Conservation (phyloP, 768 basidiomycete species). For the Mycena vulgaris region DNA sequence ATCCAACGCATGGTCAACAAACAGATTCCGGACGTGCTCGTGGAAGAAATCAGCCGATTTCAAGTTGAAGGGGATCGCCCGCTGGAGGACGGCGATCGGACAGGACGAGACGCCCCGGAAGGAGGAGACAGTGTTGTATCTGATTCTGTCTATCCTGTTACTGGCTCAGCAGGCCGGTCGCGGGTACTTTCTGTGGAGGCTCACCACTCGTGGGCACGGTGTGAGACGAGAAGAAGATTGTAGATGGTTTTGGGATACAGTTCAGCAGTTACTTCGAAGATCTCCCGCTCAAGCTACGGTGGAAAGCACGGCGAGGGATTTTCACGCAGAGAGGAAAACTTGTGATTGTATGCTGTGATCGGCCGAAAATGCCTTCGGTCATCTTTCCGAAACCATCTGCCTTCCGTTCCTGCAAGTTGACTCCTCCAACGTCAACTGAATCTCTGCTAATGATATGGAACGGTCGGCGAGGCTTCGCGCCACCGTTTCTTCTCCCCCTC, state of each 20-base stretch:
- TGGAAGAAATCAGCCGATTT: neutral
- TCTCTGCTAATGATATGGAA: no score
- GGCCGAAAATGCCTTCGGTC: no score
- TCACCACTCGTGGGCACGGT: neutral
- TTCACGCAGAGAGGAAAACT: no score
- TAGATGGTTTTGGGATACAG: neutral
- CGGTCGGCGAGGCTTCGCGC: no score
- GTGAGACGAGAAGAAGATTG: neutral
- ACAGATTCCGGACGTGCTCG: neutral
- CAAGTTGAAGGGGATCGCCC: neutral
- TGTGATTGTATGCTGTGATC: no score
- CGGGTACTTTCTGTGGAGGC: neutral
- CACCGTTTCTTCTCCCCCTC: no score
- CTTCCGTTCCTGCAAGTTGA: no score
- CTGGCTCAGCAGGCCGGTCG: neutral
- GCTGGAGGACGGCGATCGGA: neutral
- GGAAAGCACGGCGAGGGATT: neutral
- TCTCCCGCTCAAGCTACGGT: neutral
- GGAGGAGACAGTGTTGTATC: neutral
- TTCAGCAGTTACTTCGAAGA: neutral
- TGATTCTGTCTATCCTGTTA: neutral
- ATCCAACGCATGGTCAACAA: neutral
- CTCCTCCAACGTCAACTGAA: no score
- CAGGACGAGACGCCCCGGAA: neutral
- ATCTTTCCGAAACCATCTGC: no score